phyloP scores from a whole-genome alignment of 108 stramenopile species.

The Stephanodiscus triporus region DNA sequence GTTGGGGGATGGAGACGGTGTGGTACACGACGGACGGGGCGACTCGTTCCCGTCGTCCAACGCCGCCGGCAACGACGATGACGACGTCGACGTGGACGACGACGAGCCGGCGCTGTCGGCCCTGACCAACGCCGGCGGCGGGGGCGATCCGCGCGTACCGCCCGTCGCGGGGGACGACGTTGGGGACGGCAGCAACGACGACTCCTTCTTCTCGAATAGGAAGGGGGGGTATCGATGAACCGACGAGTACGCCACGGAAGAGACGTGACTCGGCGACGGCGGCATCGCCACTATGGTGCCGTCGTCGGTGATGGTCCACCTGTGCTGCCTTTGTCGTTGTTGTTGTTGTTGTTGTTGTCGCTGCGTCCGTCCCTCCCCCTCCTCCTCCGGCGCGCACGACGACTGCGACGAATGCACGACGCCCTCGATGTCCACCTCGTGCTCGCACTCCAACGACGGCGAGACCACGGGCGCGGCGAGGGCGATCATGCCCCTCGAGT shows the following conservation, averaged over 20 bases:
- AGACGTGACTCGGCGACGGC: conserved; percentile 4
- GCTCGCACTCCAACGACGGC: neutral
- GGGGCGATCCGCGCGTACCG: too few species aligned
- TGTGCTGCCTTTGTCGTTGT: neutral
- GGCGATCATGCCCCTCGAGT: neutral
- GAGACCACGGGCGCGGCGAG: neutral
- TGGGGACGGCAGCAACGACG: neutral
- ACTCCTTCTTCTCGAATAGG: neutral
- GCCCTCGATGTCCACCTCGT: neutral
- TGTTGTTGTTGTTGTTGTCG: neutral
- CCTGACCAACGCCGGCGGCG: conserved; percentile 5
- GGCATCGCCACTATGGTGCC: conserved; percentile 7
- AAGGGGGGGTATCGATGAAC: neutral
- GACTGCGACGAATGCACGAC: neutral
- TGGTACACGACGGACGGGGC: neutral
- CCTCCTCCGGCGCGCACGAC: neutral
- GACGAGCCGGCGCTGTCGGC: conserved; percentile 1
- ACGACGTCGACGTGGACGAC: neutral
- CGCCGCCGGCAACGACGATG: neutral
- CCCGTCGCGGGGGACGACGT: neutral
- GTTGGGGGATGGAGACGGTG: too few species aligned
- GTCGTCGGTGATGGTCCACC: conserved; percentile 14
- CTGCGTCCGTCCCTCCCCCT: neutral
- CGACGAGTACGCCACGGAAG: neutral
- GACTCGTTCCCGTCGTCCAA: neutral